Conservation (phyloP, 2,329 filamentous ascomycete species). For the Blastomyces silverae region DNA sequence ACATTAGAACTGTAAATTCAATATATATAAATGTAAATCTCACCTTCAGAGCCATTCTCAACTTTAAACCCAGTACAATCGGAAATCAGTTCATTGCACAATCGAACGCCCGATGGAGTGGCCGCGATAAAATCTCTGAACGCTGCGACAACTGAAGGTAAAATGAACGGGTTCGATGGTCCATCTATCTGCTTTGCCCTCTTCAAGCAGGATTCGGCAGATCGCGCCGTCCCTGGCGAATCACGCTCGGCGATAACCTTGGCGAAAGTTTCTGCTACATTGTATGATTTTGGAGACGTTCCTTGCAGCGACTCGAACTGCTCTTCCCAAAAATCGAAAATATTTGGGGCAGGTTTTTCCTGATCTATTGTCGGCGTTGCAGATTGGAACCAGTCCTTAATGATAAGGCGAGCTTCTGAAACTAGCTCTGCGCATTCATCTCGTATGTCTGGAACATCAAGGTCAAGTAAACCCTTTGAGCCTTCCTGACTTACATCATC, state of each 20-base stretch:
- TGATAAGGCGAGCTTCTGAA: conserved; percentile 44
- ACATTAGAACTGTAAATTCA: conserved; percentile 18
- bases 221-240: conserved; percentile 25
- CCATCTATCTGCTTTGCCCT: conserved; percentile 33
- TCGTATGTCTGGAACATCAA: conserved; percentile 45
- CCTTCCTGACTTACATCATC: conserved; percentile 54
- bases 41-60: conserved; percentile 40
- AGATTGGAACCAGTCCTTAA: conserved; percentile 41
- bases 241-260: conserved; percentile 35
- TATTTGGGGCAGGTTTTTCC: conserved; percentile 17
- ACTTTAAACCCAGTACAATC: conserved; percentile 51
- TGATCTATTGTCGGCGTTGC: neutral
- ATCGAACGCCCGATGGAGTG: conserved; percentile 44
- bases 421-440: conserved; percentile 50
- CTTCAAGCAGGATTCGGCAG: conserved; percentile 30
- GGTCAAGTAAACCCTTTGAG: conserved; percentile 49
- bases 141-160: conserved; percentile 45
- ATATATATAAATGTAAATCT: conserved; percentile 15
- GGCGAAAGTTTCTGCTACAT: conserved; percentile 38
- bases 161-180: conserved; percentile 41
- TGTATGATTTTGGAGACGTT: conserved; percentile 33
- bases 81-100: conserved; percentile 56
- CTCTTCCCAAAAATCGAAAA: conserved; percentile 32
- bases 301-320: conserved; percentile 30
- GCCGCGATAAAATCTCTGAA: conserved; percentile 45